Percentiles rank a stretch among this genome's conserved stretches.
These are phyloP conservation scores for Hypericum perforatum DNA, from an alignment of 345 rosid species.

Conservation along the genomic window DNA sequence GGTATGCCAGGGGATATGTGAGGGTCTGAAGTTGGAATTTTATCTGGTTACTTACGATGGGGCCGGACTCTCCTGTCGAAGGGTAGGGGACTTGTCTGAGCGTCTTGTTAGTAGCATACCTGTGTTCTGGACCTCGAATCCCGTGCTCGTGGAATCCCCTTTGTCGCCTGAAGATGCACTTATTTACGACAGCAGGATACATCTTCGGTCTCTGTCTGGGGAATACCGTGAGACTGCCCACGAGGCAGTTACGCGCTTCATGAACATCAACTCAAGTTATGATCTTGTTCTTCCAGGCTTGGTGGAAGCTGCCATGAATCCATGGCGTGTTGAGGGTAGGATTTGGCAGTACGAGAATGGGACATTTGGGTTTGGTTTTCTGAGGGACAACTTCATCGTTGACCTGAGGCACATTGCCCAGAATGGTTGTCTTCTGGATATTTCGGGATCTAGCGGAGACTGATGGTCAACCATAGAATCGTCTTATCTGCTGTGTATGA, in stretches of 20 bases:
- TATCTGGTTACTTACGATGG: conserved; percentile 72
- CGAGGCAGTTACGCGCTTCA: conserved; percentile 37
- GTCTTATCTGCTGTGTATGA: background rate
- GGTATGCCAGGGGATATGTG: conserved; percentile 56
- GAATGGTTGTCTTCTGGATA: conserved; percentile 51
- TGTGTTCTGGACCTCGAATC: conserved; percentile 67
- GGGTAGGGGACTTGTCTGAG: conserved; percentile 46
- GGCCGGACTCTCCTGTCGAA: conserved; percentile 60
- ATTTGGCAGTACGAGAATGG: conserved; percentile 73
- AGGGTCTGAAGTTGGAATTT: conserved; percentile 53
- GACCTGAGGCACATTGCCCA: conserved; percentile 56
- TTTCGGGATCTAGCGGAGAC: conserved; percentile 16
- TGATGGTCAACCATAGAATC: background rate
- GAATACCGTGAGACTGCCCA: conserved; percentile 14
- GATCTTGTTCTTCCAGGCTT: conserved; percentile 37
- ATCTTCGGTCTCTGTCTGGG: conserved; percentile 25
- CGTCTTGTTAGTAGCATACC: conserved; percentile 33
- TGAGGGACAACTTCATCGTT: conserved; percentile 46
- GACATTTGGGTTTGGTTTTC: conserved; percentile 74
- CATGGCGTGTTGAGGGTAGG: conserved; percentile 54
- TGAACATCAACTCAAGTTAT: conserved; percentile 54
- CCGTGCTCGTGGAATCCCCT: conserved; percentile 32
- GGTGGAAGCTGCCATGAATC: conserved; percentile 24
- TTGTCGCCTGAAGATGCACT: conserved; percentile 46
- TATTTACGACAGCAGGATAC: conserved; percentile 42